Percentiles rank a stretch among this genome's conserved stretches.
phyloP scores from a whole-genome alignment of 768 basidiomycete species.

The Baorangia bicolor region DNA sequence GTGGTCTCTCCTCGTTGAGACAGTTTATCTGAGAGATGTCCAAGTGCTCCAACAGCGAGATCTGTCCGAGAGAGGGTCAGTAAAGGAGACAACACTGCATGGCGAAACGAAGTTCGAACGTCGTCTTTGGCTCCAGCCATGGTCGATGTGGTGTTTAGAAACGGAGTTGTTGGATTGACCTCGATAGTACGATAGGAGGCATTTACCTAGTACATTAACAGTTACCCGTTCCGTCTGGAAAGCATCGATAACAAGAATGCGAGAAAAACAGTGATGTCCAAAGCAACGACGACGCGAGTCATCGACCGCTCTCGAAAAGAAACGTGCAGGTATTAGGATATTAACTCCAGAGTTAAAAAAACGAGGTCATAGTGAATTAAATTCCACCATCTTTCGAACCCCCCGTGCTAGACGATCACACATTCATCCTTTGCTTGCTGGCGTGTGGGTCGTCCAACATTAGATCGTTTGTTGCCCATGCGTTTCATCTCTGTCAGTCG shows the following conservation, averaged over 20 bases:
- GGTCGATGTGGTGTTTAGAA: slow-evolving; percentile 5
- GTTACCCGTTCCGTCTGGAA: neutral
- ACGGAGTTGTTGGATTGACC: neutral
- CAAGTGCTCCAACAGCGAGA: slow-evolving; percentile 56
- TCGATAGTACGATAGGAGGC: slow-evolving; percentile 13
- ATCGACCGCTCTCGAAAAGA: slow-evolving; percentile 2
- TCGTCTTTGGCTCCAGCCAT: slow-evolving; percentile 31
- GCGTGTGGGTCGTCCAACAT: slow-evolving; percentile 83
- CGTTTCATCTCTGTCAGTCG: slow-evolving; percentile 95
- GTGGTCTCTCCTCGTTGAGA: slow-evolving; percentile 58
- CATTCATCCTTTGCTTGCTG: slow-evolving; percentile 95
- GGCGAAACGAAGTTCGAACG: slow-evolving; percentile 19
- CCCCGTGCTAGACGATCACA: slow-evolving; percentile 64
- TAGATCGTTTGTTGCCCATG: slow-evolving; percentile 73
- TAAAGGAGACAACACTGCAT: neutral
- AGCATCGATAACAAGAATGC: slow-evolving; percentile 20
- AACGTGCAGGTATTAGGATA: slow-evolving; percentile 16
- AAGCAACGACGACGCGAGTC: slow-evolving; percentile 9
- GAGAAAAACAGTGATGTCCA: neutral
- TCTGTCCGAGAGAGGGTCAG: slow-evolving; percentile 32
- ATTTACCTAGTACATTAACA: slow-evolving; percentile 3
- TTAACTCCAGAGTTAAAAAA: neutral
- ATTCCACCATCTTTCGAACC: slow-evolving; percentile 5
- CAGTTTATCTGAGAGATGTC: slow-evolving; percentile 63
- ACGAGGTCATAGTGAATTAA: slow-evolving; percentile 6